Evolutionary conservation across 2,329 filamentous ascomycete genomes (phyloP).

Genomic region (Cadophora malorum): DNA sequence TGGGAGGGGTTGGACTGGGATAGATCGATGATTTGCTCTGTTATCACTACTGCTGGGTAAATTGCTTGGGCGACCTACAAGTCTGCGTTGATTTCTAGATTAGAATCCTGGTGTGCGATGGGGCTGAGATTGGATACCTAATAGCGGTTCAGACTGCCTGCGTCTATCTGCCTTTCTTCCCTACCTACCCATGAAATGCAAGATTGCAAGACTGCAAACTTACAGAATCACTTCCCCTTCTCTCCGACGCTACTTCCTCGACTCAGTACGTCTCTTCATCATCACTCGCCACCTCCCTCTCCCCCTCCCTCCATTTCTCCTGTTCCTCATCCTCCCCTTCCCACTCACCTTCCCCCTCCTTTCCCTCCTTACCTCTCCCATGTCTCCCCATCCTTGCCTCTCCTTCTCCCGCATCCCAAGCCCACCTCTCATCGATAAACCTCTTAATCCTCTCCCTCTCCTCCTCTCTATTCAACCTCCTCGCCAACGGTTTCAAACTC

Average conservation of each 20-base stretch:
- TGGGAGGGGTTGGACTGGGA: background rate
- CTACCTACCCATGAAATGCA: background rate
- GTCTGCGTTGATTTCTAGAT: slow-evolving; percentile 4
- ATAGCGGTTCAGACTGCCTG: background rate
- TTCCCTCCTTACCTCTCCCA: too few species aligned
- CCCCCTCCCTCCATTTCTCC: too few species aligned
- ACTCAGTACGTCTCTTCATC: too few species aligned
- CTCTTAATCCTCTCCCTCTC: background rate
- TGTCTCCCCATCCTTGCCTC: background rate
- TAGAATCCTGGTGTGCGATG: background rate
- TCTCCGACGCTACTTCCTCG: too few species aligned
- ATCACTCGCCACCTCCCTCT: too few species aligned
- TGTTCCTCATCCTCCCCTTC: too few species aligned
- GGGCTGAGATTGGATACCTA: background rate
- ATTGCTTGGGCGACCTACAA: background rate
- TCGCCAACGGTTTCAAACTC: background rate
- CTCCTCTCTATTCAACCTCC: background rate
- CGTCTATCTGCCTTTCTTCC: background rate
- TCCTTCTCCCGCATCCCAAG: background rate
- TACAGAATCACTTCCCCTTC: too few species aligned
- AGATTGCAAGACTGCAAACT: too few species aligned
- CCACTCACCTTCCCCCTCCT: too few species aligned
- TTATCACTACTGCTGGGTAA: background rate
- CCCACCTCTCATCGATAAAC: background rate
- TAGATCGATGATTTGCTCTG: slow-evolving; percentile 1